These are phyloP conservation scores for Leishmania tarentolae DNA, from an alignment of 208 protist species.

Conservation along the genomic window DNA sequence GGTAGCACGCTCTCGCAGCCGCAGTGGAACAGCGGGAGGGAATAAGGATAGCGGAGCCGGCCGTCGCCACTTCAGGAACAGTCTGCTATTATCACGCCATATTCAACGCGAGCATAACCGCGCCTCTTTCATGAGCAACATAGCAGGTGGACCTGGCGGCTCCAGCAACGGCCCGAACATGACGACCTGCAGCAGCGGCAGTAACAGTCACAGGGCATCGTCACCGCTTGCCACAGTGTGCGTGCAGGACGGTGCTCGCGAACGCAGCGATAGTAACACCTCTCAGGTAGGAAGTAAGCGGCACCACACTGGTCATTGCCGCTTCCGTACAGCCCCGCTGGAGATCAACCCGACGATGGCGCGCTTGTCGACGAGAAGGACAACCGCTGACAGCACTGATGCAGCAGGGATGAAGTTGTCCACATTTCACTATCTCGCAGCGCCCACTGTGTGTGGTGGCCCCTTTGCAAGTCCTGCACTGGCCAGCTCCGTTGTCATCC, in stretches of 20 bases:
- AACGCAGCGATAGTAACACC: background rate
- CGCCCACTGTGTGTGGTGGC: conserved; percentile 9
- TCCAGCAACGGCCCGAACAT: background rate
- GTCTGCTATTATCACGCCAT: background rate
- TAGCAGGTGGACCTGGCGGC: background rate
- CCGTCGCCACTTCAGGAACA: background rate
- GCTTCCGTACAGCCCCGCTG: conserved; percentile 13
- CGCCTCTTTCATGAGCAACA: background rate
- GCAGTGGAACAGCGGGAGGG: background rate
- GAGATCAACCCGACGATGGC: conserved; percentile 8
- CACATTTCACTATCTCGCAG: background rate
- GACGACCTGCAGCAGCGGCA: conserved; percentile 6
- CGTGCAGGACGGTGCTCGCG: background rate
- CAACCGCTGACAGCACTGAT: background rate
- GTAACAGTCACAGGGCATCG: background rate
- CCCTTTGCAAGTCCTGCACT: background rate
- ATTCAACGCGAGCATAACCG: background rate
- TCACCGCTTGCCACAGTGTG: background rate
- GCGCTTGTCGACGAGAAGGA: background rate
- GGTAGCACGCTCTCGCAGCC: background rate
- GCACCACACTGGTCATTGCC: background rate
- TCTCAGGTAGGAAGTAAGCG: background rate
- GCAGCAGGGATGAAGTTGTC: background rate
- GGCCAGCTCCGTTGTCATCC: background rate
- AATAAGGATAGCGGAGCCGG: background rate